Evolutionary conservation across 768 basidiomycete species (phyloP), one percentile per base, ranked within the genome.

Genomic region (Lyophyllum shimeji): DNA sequence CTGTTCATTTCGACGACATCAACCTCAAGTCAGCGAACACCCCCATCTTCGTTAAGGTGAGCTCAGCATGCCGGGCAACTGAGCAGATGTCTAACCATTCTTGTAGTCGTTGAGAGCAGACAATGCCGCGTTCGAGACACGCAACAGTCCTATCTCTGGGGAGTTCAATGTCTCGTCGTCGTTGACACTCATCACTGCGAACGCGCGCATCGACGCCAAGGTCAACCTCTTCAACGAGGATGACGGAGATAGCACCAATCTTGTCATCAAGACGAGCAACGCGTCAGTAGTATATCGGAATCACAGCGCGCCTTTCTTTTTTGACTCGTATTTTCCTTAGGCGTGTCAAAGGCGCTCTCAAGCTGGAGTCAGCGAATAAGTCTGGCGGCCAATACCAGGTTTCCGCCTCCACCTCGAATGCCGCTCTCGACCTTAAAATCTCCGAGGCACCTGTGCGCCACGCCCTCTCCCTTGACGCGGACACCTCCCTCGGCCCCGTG

Each of bases 131-230:
- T 46, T 76, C 5, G n/a, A n/a, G n/a, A n/a, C n/a, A n/a, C n/a
- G n/a, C n/a, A n/a, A n/a, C 49, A 75, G 74, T 17, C 62, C 59
- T 8, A 81, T 87, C 31, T 56, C 57, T 2, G 85, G 85, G 9
- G 62, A n/a, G 27, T 83, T 81, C 69, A 73, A 74, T 20, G 63
- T 68, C 8, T 67, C 72, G 0, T 57, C 60, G 0, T 64, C 63
- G n/a, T 64, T 76, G 15, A 55, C 39, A 3, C 56, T 77, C 17
- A 17, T 59, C 11, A 76, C 77, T 17, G 59, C 71, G 21, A 82
- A 84, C n/a, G n/a, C n/a, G n/a, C n/a, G n/a, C n/a, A 75, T 87
- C 50, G 51, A 69, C 5, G 70, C 71, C 0, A 62, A 65, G 17
- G 76, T 84, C 23, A 71, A 66, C 27, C 57, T 85, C 44, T 55